These are phyloP conservation scores for Xylariaceae sp. DNA, from an alignment of 2,329 filamentous ascomycete species.

Conservation along the genomic window DNA sequence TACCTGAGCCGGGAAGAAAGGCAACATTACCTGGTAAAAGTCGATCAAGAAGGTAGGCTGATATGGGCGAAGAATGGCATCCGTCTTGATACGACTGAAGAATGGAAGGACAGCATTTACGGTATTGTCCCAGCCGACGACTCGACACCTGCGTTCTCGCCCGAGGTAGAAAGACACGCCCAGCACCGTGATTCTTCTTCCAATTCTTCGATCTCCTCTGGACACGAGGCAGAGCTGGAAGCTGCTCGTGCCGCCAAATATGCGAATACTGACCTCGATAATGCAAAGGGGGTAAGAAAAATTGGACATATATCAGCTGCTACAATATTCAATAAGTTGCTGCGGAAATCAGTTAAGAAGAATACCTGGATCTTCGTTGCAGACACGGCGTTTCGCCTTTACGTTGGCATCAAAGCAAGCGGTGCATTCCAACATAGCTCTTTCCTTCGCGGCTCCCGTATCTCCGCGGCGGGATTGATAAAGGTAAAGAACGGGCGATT, in stretches of 20 bases:
- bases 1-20: slow-evolving; percentile 82
- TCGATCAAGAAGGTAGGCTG: slow-evolving; percentile 71
- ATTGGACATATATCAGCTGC: slow-evolving; percentile 64
- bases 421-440: slow-evolving; percentile 90
- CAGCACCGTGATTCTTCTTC: slow-evolving; percentile 14
- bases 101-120: slow-evolving; percentile 75
- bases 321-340: slow-evolving; percentile 72
- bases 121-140: slow-evolving; percentile 65
- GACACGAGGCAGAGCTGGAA: slow-evolving; percentile 46
- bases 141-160: slow-evolving; percentile 50
- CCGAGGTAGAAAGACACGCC: slow-evolving; percentile 29
- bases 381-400: slow-evolving; percentile 79
- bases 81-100: slow-evolving; percentile 69
- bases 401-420: slow-evolving; percentile 84
- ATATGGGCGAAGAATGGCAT: slow-evolving; percentile 82
- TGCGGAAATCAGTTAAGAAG: slow-evolving; percentile 74
- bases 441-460: slow-evolving; percentile 78
- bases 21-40: slow-evolving; percentile 71
- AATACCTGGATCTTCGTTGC: slow-evolving; percentile 94
- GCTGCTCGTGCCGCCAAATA: slow-evolving; percentile 62
- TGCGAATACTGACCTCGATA: slow-evolving; percentile 58
- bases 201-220: slow-evolving; percentile 26
- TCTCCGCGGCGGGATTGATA: slow-evolving; percentile 78
- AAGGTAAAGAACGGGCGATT: slow-evolving; percentile 79
- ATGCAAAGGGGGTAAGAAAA: slow-evolving; percentile 52